These are phyloP conservation scores for Phylloporus sp. DNA, from an alignment of 768 basidiomycete species.

Conservation along the genomic window DNA sequence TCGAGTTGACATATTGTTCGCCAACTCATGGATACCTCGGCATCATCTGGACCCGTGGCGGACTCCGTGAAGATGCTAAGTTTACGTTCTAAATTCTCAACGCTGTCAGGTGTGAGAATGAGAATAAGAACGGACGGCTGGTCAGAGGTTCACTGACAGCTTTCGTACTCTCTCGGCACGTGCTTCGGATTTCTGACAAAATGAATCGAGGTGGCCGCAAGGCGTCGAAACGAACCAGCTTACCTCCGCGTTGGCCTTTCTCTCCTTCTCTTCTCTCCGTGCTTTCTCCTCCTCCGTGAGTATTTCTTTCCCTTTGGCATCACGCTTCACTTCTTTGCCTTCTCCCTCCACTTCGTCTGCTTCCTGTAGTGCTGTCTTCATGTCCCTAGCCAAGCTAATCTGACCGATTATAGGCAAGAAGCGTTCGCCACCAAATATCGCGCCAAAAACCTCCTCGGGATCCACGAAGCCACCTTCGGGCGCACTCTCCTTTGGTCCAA, in stretches of 20 bases:
- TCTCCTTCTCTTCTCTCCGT: constrained; percentile 68
- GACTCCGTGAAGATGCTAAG: constrained; percentile 86
- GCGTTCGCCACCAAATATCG: constrained; percentile 85
- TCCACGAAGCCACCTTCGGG: constrained; percentile 86
- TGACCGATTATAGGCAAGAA: constrained; percentile 86
- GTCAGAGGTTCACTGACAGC: constrained; percentile 35
- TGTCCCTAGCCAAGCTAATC: constrained; percentile 83
- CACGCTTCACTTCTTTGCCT: constrained; percentile 42
- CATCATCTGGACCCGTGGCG: constrained; percentile 64
- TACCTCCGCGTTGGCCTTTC: constrained; percentile 67
- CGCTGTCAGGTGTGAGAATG: constrained; percentile 22
- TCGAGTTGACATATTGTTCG: constrained; percentile 74
- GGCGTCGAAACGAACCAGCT: not conserved
- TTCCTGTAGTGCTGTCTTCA: constrained; percentile 91
- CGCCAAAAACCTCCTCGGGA: constrained; percentile 76
- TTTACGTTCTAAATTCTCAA: constrained; percentile 76
- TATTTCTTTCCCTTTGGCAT: constrained; percentile 52
- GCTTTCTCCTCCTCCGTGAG: constrained; percentile 69
- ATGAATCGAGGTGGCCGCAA: constrained; percentile 3
- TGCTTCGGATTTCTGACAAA: constrained; percentile 68
- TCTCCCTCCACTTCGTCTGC: constrained; percentile 64
- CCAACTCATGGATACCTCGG: constrained; percentile 70
- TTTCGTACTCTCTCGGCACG: constrained; percentile 71
- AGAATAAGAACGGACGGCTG: not conserved
- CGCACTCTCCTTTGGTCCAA: constrained; percentile 78